Base-by-base conservation (phyloP, 108 stramenopile genomes). In the Thalassiosira profunda region DNA sequence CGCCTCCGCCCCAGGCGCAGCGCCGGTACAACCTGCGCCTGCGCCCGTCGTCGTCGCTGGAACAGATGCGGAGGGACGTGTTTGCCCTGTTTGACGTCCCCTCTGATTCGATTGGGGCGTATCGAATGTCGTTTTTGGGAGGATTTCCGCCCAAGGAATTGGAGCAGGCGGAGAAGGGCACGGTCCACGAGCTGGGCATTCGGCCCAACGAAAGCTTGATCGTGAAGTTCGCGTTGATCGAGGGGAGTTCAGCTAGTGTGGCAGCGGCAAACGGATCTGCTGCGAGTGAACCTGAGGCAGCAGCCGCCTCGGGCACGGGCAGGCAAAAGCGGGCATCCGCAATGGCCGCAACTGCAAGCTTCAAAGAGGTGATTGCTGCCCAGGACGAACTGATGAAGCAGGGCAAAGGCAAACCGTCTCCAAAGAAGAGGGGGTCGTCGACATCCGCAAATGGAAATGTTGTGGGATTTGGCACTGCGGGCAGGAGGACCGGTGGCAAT, bases 121-220 rank as follows among this genome's bases (percentile, higher is more conserved):
- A 65, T 31, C 25, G 24, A 8, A 28, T 78, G 21, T 63, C 63
- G 0, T 70, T 65, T 41, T 24, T 70, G 31, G 67, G 54, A 23
- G 87, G 87, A 12, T 89, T 89, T 62, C 88, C 88, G 20, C 88
- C 88, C 28, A 84, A 76, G 18, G 41, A 49, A 9, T 29, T 88
- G 37, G 37, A 59, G 24, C 23, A 30, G 11, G 36, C 47, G n/a
- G 73, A 51, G 41, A 46, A 63, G 44, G 8, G 15, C 34, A 58
- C 42, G 35, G 54, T 67, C 21, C 30, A 44, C 24, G 47, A 81
- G 21, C 36, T 80, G 48, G 63, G 85, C 58, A 72, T 81, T 75
- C 52, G 84, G 57, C 47, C 82, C 54, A 68, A 67, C 80, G 73
- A 85, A 67, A 70, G 73, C 67, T 30, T 83, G 51, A 74, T 83